These are phyloP conservation scores for Amanita thiersii DNA, from an alignment of 768 basidiomycete genomes.

Conservation along the genomic window DNA sequence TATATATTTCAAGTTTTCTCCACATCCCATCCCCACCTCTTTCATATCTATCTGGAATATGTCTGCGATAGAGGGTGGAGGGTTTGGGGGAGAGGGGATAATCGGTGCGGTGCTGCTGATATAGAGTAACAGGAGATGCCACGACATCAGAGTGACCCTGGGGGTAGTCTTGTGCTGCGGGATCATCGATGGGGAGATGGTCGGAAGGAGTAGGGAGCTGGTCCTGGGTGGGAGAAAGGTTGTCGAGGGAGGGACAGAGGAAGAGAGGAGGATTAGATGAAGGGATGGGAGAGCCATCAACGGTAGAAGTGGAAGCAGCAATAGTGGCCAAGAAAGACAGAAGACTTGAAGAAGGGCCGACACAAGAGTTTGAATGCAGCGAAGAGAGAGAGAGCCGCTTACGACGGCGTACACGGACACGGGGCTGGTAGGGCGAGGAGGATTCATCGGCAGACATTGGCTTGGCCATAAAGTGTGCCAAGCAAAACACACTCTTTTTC, in stretches of 20 bases:
- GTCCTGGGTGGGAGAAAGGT: conserved; percentile 1
- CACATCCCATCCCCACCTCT: conserved; percentile 48
- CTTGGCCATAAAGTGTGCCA: conserved; percentile 47
- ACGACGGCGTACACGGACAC: conserved; percentile 13
- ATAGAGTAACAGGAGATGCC: neutral
- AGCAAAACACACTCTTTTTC: too few relatives aligned
- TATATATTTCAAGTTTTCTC: conserved; percentile 47
- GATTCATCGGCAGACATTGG: conserved; percentile 34
- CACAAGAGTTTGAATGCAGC: too few relatives aligned
- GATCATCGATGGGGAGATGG: neutral
- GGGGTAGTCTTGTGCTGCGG: conserved; percentile 12
- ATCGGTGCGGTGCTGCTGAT: neutral
- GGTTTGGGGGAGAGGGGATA: neutral
- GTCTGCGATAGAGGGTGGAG: conserved; percentile 1
- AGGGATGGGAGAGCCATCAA: conserved; percentile 27
- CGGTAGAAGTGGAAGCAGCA: conserved; percentile 36
- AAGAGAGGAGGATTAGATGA: conserved; percentile 59
- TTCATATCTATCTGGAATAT: conserved; percentile 49
- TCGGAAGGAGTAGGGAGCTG: conserved; percentile 7
- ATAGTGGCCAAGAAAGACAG: conserved; percentile 52
- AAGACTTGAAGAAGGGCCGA: conserved; percentile 40
- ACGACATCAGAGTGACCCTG: conserved; percentile 5
- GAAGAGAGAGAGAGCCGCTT: conserved; percentile 15
- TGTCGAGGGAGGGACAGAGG: conserved; percentile 19
- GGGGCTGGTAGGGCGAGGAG: conserved; percentile 7